Evolutionary conservation across 1,284 basidiomycete species (phyloP), one percentile per base, ranked within the genome.

Genomic region (Apiotrichum brassicae): DNA sequence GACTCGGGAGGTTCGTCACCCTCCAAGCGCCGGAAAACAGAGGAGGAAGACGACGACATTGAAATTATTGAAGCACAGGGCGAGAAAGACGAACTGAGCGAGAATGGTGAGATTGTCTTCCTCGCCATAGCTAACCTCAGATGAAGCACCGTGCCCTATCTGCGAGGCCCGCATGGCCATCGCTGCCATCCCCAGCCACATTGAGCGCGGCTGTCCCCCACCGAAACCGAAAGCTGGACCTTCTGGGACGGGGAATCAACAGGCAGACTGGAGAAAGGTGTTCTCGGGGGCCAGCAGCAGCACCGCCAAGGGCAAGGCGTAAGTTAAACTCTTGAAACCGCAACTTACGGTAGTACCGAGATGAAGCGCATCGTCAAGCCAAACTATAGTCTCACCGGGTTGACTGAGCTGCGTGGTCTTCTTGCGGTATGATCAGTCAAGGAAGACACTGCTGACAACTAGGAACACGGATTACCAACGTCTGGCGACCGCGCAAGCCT

Each of bases 231-330:
- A 50, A 37, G n/a, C 46, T 2, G 54, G 48, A 2, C 36, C 44
- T n/a, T 20, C 42, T 19, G 49, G 56, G 6, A 56, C 46, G 4
- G 62, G 63, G 4, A 64, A 65, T 40, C 63, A 70, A 43, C 65
- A 70, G 52, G 59, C 68, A 7, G 64, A 67, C 48, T 73, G 72
- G 72, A 65, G 61, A 44, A 66, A 66, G 45, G 63, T 73, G 6
- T 72, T 73, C 41, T 59, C 65, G 1, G 68, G 68, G 0, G 56
- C 63, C 1, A 60, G 58, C 20, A 50, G 52, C 9, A 46, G 58
- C 19, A 49, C 51, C 5, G 43, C 30, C 18, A 58, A 57, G 45
- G 45, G 45, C 20, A 51, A 65, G 50, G 45, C 37, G 56, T 52
- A 33, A 40, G 47, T 26, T 36, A 2, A 5, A 16, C 8, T 60